A percentile compares a stretch with the other conserved stretches of the same genome.
Evolutionary conservation across 2,329 filamentous ascomycete species (phyloP).

Genomic region (Myotisia sp.): DNA sequence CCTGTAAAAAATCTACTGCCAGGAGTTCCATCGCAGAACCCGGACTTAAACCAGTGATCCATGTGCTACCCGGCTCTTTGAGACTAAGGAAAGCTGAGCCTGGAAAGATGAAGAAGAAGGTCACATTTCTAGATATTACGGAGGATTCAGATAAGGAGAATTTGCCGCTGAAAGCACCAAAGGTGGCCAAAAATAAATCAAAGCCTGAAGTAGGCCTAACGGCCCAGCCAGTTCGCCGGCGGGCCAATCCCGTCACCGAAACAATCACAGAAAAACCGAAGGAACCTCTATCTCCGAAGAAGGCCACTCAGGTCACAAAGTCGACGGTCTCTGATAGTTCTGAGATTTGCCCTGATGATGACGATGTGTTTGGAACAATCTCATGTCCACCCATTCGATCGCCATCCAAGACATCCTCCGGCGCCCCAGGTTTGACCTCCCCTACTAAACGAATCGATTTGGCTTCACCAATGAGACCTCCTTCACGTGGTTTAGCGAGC

Average conservation of each 20-base stretch:
- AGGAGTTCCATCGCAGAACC: constrained; percentile 6
- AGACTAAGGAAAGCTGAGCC: not conserved
- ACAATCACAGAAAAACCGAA: constrained; percentile 13
- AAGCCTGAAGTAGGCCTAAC: constrained; percentile 25
- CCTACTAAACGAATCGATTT: constrained; percentile 28
- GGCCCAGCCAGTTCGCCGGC: constrained; percentile 34
- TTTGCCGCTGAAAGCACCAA: constrained; percentile 18
- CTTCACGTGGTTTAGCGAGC: not conserved
- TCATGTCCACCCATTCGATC: constrained; percentile 19
- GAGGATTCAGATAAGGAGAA: constrained; percentile 31
- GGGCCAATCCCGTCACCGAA: constrained; percentile 19
- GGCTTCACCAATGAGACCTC: constrained; percentile 7
- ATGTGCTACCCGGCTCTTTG: constrained; percentile 13
- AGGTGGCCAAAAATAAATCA: constrained; percentile 14
- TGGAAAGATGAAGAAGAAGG: constrained; percentile 25
- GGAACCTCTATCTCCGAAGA: constrained; percentile 36
- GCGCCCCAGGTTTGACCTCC: constrained; percentile 17
- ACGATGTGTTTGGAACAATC: constrained; percentile 31
- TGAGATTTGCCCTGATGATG: constrained; percentile 16
- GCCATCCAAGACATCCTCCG: constrained; percentile 21
- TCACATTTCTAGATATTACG: constrained; percentile 32
- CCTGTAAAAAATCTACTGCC: not conserved
- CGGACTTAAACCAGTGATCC: constrained; percentile 19
- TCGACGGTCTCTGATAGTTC: constrained; percentile 24
- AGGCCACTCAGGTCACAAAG: constrained; percentile 33